phyloP scores from a whole-genome alignment of 768 basidiomycete species.

The Suillus subaureus region DNA sequence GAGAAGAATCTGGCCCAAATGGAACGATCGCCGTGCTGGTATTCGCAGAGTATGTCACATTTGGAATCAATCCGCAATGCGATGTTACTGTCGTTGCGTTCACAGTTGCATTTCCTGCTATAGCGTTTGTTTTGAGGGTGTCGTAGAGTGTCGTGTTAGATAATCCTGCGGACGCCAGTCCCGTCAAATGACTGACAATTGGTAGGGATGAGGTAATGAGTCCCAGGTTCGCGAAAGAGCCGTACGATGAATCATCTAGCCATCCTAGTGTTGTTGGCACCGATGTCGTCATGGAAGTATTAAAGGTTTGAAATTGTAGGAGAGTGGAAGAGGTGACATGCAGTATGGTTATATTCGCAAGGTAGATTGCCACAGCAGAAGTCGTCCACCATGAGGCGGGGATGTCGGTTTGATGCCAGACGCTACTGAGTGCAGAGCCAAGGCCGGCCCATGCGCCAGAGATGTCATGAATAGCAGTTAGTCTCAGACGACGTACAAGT shows the following conservation, averaged over 20 bases:
- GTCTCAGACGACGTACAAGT: slow-evolving; percentile 10
- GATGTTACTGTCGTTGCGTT: slow-evolving; percentile 17
- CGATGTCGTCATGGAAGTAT: slow-evolving; percentile 7
- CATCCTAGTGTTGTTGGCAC: slow-evolving; percentile 9
- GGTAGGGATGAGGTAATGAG: neutral
- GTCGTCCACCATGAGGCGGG: slow-evolving; percentile 15
- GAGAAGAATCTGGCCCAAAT: neutral
- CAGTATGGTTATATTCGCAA: slow-evolving; percentile 16
- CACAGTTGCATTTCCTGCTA: slow-evolving; percentile 14
- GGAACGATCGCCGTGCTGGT: neutral
- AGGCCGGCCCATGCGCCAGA: slow-evolving; percentile 20
- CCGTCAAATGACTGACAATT: neutral
- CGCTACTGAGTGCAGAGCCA: slow-evolving; percentile 16
- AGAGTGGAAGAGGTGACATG: slow-evolving; percentile 24
- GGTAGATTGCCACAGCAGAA: slow-evolving; percentile 14
- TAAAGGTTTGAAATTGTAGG: slow-evolving; percentile 16
- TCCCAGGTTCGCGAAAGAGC: neutral
- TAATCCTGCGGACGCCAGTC: slow-evolving; percentile 9
- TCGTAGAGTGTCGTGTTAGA: slow-evolving; percentile 18
- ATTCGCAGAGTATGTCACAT: neutral
- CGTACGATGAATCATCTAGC: neutral
- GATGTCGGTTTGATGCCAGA: slow-evolving; percentile 20
- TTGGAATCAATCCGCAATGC: slow-evolving; percentile 9
- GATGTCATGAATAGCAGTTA: slow-evolving; percentile 19
- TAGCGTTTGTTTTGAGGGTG: slow-evolving; percentile 1